Evolutionary conservation across 495 filamentous ascomycete genomes (phyloP).

Genomic region (Daldinia caldariorum): DNA sequence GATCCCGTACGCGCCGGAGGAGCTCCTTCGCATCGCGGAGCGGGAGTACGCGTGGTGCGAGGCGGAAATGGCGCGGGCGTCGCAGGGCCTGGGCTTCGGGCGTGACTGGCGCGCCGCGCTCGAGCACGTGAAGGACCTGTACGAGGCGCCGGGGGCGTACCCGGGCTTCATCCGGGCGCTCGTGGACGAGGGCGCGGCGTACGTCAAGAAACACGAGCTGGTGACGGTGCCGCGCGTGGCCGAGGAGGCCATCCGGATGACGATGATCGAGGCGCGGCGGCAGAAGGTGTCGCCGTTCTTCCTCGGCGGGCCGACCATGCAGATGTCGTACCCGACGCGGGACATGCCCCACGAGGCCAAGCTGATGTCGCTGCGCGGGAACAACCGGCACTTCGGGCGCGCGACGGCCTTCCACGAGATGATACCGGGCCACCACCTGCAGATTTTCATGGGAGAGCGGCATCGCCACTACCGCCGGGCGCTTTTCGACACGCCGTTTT

Average conservation of each 20-base stretch:
- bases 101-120: slow-evolving; percentile 58
- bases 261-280: slow-evolving; percentile 59
- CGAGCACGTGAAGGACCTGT: slow-evolving; percentile 62
- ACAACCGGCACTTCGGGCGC: slow-evolving; percentile 62
- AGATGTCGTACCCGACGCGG: slow-evolving; percentile 61
- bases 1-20: slow-evolving; percentile 60
- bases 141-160: slow-evolving; percentile 60
- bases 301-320: slow-evolving; percentile 59
- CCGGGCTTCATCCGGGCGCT: slow-evolving; percentile 56
- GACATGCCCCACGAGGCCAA: slow-evolving; percentile 61
- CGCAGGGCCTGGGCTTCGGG: slow-evolving; percentile 45
- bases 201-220: slow-evolving; percentile 58
- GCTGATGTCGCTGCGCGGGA: slow-evolving; percentile 64
- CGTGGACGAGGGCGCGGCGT: slow-evolving; percentile 52
- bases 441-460: slow-evolving; percentile 55
- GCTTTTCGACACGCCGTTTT: slow-evolving; percentile 63
- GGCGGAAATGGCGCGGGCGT: slow-evolving; percentile 53
- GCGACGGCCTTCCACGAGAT: slow-evolving; percentile 66
- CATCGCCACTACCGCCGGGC: slow-evolving; percentile 55
- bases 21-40: slow-evolving; percentile 59
- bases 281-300: slow-evolving; percentile 65
- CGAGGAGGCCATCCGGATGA: slow-evolving; percentile 61
- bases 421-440: slow-evolving; percentile 64
- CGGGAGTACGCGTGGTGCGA: slow-evolving; percentile 57
- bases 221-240: slow-evolving; percentile 62